phyloP scores from a whole-genome alignment of 108 stramenopile species.

The Seminavis robusta region DNA sequence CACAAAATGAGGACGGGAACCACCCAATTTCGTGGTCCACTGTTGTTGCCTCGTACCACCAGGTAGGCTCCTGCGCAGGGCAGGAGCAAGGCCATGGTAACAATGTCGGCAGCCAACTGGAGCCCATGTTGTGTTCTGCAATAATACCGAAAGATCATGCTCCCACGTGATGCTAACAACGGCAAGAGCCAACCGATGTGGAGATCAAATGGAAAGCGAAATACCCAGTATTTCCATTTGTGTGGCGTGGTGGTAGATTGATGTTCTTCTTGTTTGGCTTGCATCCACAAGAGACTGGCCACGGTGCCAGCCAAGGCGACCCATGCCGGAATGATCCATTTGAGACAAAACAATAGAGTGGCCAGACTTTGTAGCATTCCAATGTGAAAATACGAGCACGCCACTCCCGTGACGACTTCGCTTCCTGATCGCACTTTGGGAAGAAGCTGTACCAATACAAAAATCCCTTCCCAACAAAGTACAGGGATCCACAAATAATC shows the following conservation, averaged over 20 bases:
- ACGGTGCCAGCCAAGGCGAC: conserved; percentile 34
- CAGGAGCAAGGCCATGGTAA: conserved; percentile 33
- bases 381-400: conserved; percentile 49
- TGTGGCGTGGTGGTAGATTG: neutral
- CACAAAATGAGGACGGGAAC: neutral
- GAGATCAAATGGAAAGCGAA: conserved; percentile 57
- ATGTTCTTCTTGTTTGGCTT: conserved; percentile 37
- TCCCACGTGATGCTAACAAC: conserved; percentile 33
- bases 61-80: conserved; percentile 35
- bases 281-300: conserved; percentile 27
- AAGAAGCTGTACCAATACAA: conserved; percentile 46
- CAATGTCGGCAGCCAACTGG: conserved; percentile 47
- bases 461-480: conserved; percentile 36
- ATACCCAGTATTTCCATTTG: conserved; percentile 40
- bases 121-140: conserved; percentile 9
- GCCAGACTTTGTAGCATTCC: conserved; percentile 48
- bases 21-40: no score
- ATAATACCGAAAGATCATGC: conserved; percentile 35
- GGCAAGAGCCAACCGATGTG: conserved; percentile 52
- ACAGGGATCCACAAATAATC: conserved; percentile 49
- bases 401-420: conserved; percentile 44
- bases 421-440: conserved; percentile 43
- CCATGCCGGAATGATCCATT: conserved; percentile 41
- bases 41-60: conserved; percentile 11
- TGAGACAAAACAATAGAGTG: conserved; percentile 53